These are phyloP conservation scores for Aureobasidium leucospermi DNA, from an alignment of 2,329 filamentous ascomycete species.

Conservation along the genomic window DNA sequence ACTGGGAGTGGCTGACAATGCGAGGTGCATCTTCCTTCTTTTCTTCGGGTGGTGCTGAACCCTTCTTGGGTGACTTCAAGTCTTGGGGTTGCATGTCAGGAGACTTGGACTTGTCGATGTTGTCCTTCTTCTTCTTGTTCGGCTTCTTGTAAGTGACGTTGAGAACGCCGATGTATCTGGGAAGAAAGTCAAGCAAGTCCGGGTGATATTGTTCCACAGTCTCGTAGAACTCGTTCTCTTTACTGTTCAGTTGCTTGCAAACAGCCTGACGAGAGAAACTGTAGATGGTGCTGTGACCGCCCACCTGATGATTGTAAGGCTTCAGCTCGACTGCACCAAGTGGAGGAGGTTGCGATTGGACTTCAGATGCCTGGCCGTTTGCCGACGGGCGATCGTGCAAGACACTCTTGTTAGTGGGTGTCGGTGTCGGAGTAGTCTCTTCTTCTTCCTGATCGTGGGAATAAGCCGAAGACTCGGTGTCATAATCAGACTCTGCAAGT, in stretches of 20 bases:
- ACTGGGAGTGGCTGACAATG: constrained; percentile 68
- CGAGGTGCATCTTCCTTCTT: constrained; percentile 34
- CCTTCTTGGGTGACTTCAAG: constrained; percentile 9
- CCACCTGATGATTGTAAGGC: constrained; percentile 94
- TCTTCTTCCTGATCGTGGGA: constrained; percentile 38
- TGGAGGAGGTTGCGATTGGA: constrained; percentile 43
- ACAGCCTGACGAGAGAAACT: constrained; percentile 91
- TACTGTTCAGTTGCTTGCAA: constrained; percentile 96
- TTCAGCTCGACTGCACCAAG: constrained; percentile 91
- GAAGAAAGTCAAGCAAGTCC: constrained; percentile 81
- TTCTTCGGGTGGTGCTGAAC: neutral
- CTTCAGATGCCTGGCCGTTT: constrained; percentile 6
- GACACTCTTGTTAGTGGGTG: constrained; percentile 26
- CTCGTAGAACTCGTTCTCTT: constrained; percentile 98
- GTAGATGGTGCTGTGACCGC: constrained; percentile 93
- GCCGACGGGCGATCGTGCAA: neutral
- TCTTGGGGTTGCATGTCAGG: neutral
- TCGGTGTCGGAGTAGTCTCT: constrained; percentile 41
- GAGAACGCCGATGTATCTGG: constrained; percentile 92
- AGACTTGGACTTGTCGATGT: constrained; percentile 12
- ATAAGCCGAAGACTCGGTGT: constrained; percentile 35
- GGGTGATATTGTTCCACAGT: constrained; percentile 87
- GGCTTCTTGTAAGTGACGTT: constrained; percentile 95
- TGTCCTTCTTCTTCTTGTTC: constrained; percentile 40
- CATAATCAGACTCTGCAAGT: constrained; percentile 34